Conservation (phyloP, 2,329 filamentous ascomycete species). For the Macroventuria anomochaeta region DNA sequence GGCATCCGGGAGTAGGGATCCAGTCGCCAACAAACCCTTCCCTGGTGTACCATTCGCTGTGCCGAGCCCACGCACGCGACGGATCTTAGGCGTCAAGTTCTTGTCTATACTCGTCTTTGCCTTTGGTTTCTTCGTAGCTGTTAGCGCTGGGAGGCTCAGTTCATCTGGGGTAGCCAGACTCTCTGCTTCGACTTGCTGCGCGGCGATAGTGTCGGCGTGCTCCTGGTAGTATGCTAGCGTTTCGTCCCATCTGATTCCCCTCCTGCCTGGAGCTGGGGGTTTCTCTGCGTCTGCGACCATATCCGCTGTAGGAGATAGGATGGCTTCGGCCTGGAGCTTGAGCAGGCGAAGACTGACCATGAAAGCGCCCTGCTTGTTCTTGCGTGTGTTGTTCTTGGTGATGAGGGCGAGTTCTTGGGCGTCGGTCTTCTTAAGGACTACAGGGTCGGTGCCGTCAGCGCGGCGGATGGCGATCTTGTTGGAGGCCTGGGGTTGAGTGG, state of each 20-base stretch:
- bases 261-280: slow-evolving; percentile 32
- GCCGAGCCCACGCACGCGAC: slow-evolving; percentile 42
- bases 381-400: slow-evolving; percentile 57
- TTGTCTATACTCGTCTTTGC: slow-evolving; percentile 24
- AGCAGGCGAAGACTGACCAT: slow-evolving; percentile 53
- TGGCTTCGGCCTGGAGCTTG: slow-evolving; percentile 48
- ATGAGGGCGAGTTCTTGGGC: slow-evolving; percentile 55
- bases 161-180: slow-evolving; percentile 44
- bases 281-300: slow-evolving; percentile 8
- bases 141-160: slow-evolving; percentile 31
- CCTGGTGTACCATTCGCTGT: slow-evolving; percentile 48
- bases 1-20: slow-evolving; percentile 38
- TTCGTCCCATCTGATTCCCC: slow-evolving; percentile 56
- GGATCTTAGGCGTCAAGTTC: slow-evolving; percentile 41
- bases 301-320: slow-evolving; percentile 21
- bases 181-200: slow-evolving; percentile 38
- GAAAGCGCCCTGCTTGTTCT: slow-evolving; percentile 57
- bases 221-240: slow-evolving; percentile 55
- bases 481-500: slow-evolving; percentile 35
- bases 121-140: slow-evolving; percentile 36
- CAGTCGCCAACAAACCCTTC: slow-evolving; percentile 43
- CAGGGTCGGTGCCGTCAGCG: slow-evolving; percentile 49
- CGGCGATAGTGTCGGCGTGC: slow-evolving; percentile 37
- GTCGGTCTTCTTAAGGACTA: slow-evolving; percentile 57
- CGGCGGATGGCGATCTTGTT: slow-evolving; percentile 55